These are phyloP conservation scores for Mortierella sp. DNA, from an alignment of 371 early-diverging fungal genomes.

Conservation along the genomic window DNA sequence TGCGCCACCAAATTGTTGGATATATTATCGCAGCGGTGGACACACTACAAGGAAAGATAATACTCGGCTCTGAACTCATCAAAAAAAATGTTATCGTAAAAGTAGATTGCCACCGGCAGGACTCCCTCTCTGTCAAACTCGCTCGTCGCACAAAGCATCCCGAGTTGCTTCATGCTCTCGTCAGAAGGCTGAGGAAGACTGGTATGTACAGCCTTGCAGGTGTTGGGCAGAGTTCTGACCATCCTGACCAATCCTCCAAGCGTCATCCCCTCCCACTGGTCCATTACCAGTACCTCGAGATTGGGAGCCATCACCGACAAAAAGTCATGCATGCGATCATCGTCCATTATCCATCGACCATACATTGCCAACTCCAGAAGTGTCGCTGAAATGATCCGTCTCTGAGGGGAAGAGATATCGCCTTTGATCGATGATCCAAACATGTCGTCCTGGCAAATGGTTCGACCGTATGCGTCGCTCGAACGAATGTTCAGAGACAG, in stretches of 20 bases:
- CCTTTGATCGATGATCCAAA: too few relatives aligned
- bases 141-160: not conserved
- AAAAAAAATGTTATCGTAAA: not conserved
- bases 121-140: not conserved
- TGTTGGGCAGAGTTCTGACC: not conserved
- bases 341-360: conserved; percentile 1
- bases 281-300: not conserved
- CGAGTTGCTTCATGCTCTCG: not conserved
- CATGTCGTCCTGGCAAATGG: not conserved
- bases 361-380: not conserved
- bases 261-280: not conserved
- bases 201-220: not conserved
- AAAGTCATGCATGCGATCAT: not conserved
- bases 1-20: too few relatives aligned
- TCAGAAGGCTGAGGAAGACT: not conserved
- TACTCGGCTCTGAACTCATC: not conserved
- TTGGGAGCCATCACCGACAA: not conserved
- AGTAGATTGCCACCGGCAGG: not conserved
- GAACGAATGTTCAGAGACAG: not conserved
- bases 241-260: not conserved
- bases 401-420: not conserved
- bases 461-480: not conserved
- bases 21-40: too few relatives aligned
- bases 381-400: not conserved
- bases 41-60: not conserved